Conservation (phyloP, 2,329 filamentous ascomycete genomes). For the Fusarium praegraminearum region DNA sequence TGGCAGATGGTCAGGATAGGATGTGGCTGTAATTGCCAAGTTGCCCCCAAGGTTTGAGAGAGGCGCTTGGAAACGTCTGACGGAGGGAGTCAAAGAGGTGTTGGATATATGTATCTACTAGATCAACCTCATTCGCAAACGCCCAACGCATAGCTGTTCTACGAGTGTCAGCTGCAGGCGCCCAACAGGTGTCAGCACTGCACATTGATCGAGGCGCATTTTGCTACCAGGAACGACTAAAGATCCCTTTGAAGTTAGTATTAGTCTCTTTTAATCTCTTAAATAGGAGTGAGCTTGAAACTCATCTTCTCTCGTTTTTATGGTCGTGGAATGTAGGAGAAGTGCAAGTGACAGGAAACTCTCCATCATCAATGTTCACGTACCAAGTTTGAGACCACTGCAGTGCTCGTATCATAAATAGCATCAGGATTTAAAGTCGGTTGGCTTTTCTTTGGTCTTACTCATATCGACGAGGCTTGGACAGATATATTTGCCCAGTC, state of each 20-base stretch:
- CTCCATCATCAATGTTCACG: no score
- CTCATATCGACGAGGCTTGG: background rate
- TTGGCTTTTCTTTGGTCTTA: background rate
- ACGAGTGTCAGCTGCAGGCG: conserved; percentile 8
- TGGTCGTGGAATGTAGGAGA: background rate
- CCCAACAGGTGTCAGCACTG: conserved; percentile 21
- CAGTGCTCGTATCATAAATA: background rate
- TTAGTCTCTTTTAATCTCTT: background rate
- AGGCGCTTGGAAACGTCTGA: background rate
- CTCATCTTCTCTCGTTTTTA: background rate
- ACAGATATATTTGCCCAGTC: background rate
- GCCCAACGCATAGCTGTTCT: background rate
- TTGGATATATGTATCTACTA: background rate
- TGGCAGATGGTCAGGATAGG: background rate
- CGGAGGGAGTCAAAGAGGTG: background rate
- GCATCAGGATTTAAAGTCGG: background rate
- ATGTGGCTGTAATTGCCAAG: background rate
- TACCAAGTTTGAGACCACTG: background rate
- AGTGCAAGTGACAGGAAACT: background rate
- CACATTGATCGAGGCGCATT: background rate
- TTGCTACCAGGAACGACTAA: background rate
- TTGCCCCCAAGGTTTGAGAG: background rate
- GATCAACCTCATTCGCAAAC: background rate
- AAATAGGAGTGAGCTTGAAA: background rate
- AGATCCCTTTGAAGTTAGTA: background rate